Evolutionary conservation across 805 yeast species (phyloP), one percentile per base, ranked within the genome.

Genomic region (Myxozyma lipomycoides): DNA sequence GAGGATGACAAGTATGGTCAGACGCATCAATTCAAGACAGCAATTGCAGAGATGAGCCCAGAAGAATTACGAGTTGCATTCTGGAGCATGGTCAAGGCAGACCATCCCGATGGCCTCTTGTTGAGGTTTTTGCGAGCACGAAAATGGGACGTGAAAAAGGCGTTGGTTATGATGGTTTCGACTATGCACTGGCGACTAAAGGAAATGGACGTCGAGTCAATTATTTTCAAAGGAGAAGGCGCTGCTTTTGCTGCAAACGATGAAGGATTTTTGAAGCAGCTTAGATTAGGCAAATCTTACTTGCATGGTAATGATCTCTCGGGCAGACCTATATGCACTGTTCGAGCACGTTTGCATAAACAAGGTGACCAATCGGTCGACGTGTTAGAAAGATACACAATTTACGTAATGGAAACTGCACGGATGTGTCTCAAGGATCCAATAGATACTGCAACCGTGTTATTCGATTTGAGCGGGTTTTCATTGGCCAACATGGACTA

Each of bases 401-500:
- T 90, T 40, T 65, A 84, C 47, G 72, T 83, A 45, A 87, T 93
- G 61, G 99, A 93, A 69, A 78, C 82, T 63, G 78, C 87, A n/a
- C 77, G 96, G 58, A 69, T 91, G 56, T 77, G 84, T 55, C 71
- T 90, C 58, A 78, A 73, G 55, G 91, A 84, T 56, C 86, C 88
- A 1, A 76, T 79, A 32, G 96, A 88, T 65, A 82, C 84, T 10
- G 89, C 88, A 42, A 81, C 93, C 1, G 80, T 93, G 46, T 68
- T 93, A 30, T 93, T 93, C 66, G 98, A 93, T 66, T 72, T 93
- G 63, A 74, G 85, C 10, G 95, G 84, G 3, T 93, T 93, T 65
- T 78, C 95, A 5, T 55, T 89, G 74, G 78, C 89, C 52, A 93
- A 91, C 67, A 93, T 95, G 86, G 98, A 93, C 70, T 88, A 88